phyloP scores from a whole-genome alignment of 2,329 filamentous ascomycete genomes.

The Leptographium radiaticola region DNA sequence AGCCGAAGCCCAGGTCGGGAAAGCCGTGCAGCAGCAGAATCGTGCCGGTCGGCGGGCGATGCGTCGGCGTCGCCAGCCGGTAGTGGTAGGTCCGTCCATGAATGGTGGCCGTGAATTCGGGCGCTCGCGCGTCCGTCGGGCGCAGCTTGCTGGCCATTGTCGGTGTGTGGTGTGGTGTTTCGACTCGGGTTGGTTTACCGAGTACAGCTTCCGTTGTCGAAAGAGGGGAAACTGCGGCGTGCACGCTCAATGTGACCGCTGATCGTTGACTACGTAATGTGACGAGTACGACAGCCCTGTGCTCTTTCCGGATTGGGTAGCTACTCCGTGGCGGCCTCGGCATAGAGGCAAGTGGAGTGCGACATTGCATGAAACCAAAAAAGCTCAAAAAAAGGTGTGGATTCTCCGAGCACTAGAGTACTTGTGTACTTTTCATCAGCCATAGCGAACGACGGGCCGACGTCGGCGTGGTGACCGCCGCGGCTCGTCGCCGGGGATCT shows the following conservation, averaged over 20 bases:
- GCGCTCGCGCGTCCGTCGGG: conserved; percentile 52
- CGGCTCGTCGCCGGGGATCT: background rate
- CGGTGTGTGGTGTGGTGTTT: background rate
- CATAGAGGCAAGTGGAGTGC: background rate
- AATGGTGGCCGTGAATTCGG: conserved; percentile 47
- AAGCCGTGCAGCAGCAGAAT: conserved; percentile 54
- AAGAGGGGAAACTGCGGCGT: no score
- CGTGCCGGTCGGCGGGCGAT: conserved; percentile 17
- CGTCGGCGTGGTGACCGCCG: conserved; percentile 12
- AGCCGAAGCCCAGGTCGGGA: conserved; percentile 72
- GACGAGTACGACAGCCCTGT: no score
- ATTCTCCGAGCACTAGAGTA: no score
- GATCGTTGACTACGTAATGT: no score
- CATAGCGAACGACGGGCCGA: conserved; percentile 1
- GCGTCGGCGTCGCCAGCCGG: conserved; percentile 33
- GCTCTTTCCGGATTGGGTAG: no score
- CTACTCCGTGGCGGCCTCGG: background rate
- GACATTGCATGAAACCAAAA: no score
- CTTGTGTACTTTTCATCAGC: no score
- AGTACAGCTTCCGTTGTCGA: background rate
- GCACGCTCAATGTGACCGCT: no score
- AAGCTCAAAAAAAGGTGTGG: no score
- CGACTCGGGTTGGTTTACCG: background rate
- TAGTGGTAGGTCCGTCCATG: conserved; percentile 61
- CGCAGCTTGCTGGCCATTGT: conserved; percentile 35